These are phyloP conservation scores for Pseudogymnoascus sp. DNA, from an alignment of 2,329 filamentous ascomycete genomes.

Conservation along the genomic window DNA sequence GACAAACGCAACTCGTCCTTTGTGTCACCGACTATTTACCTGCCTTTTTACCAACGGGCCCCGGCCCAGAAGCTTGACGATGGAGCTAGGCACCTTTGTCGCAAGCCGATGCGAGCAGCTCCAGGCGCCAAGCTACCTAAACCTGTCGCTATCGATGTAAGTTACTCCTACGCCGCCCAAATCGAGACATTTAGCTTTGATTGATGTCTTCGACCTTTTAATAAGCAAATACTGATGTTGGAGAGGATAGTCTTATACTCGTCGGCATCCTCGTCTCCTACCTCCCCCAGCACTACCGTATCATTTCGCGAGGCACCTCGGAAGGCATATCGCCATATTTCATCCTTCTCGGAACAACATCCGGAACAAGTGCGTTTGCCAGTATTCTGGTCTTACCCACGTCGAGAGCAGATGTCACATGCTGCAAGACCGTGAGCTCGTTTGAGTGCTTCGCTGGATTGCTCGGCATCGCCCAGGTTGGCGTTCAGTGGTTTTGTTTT, in stretches of 20 bases:
- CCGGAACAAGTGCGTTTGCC: conserved; percentile 78
- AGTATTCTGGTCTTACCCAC: conserved; percentile 87
- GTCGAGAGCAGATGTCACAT: conserved; percentile 74
- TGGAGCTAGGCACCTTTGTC: conserved; percentile 19
- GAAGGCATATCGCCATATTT: conserved; percentile 96
- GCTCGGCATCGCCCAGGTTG: conserved; percentile 84
- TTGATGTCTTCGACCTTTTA: neutral
- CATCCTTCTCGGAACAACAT: conserved; percentile 86
- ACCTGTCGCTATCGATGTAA: conserved; percentile 48
- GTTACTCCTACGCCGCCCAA: conserved; percentile 16
- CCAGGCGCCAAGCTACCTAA: conserved; percentile 42
- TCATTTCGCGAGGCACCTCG: conserved; percentile 76
- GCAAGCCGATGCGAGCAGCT: conserved; percentile 41
- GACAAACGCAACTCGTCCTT: neutral
- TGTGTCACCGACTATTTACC: neutral
- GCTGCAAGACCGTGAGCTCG: conserved; percentile 73
- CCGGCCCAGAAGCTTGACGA: conserved; percentile 11
- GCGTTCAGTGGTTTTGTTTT: conserved; percentile 87
- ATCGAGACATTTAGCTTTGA: neutral
- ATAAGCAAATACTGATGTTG: conserved; percentile 5
- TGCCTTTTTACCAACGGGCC: neutral
- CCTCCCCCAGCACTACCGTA: conserved; percentile 88
- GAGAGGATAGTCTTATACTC: conserved; percentile 54
- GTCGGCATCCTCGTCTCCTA: conserved; percentile 88
- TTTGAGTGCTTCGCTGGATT: conserved; percentile 81